Evolutionary conservation across 2,329 filamentous ascomycete species (phyloP).

Genomic region (Ceratocystiopsis sp.): DNA sequence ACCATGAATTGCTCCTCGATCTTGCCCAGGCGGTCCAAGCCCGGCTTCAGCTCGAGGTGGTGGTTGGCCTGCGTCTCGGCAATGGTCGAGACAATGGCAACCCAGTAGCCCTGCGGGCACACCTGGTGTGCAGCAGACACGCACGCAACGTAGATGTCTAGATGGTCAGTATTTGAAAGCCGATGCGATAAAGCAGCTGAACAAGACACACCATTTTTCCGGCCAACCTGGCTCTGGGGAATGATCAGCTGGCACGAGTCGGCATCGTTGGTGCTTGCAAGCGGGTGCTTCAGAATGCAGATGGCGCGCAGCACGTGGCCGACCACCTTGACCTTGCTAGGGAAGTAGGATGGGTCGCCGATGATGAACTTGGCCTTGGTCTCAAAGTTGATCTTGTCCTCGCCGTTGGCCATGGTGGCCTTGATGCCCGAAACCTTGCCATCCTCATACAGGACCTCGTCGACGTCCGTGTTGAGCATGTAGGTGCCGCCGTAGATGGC

Average conservation of each 20-base stretch:
- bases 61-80: slow-evolving; percentile 84
- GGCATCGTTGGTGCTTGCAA: slow-evolving; percentile 72
- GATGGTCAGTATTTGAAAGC: neutral
- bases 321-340: slow-evolving; percentile 68
- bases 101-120: slow-evolving; percentile 97
- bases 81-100: slow-evolving; percentile 95
- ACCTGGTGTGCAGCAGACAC: slow-evolving; percentile 95
- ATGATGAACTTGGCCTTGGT: slow-evolving; percentile 95
- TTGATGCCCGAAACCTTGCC: slow-evolving; percentile 89
- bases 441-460: slow-evolving; percentile 74
- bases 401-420: slow-evolving; percentile 83
- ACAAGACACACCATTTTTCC: slow-evolving; percentile 65
- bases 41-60: slow-evolving; percentile 84
- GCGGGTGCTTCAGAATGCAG: slow-evolving; percentile 90
- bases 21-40: slow-evolving; percentile 77
- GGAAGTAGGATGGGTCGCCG: slow-evolving; percentile 93
- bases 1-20: slow-evolving; percentile 97
- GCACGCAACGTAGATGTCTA: slow-evolving; percentile 92
- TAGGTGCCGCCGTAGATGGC: slow-evolving; percentile 98
- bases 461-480: slow-evolving; percentile 92
- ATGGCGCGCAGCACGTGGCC: slow-evolving; percentile 92
- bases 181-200: neutral
- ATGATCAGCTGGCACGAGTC: slow-evolving; percentile 95
- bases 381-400: slow-evolving; percentile 77
- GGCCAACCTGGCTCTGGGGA: slow-evolving; percentile 89